Evolutionary conservation across 2,329 filamentous ascomycete species (phyloP).

Genomic region (Penicillium vulpinum): DNA sequence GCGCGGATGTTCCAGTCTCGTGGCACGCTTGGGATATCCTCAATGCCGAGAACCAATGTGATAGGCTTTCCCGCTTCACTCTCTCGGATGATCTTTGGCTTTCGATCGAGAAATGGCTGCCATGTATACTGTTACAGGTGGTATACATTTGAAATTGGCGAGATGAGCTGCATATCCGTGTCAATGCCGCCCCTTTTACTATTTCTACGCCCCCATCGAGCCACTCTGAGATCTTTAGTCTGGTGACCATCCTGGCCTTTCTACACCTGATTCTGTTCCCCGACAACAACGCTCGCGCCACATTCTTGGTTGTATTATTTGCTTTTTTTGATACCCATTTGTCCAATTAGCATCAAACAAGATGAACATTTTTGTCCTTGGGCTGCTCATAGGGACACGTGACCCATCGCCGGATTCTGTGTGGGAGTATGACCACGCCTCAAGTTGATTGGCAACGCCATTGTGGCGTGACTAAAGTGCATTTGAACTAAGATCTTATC

Average conservation of each 20-base stretch:
- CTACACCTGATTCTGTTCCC: not conserved
- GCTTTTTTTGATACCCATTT: slow-evolving; percentile 22
- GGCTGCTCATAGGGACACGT: not conserved
- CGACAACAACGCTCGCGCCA: not conserved
- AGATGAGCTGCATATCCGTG: not conserved
- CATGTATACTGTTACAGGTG: not conserved
- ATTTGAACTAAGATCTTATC: not conserved
- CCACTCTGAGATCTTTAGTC: not conserved
- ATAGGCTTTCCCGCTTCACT: not conserved
- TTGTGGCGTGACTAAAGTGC: slow-evolving; percentile 1
- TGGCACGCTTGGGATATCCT: not conserved
- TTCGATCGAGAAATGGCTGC: not conserved
- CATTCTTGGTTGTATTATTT: slow-evolving; percentile 7
- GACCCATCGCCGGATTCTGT: slow-evolving; percentile 1
- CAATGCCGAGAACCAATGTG: not conserved
- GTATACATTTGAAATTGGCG: not conserved
- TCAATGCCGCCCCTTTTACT: not conserved
- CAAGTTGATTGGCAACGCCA: not conserved
- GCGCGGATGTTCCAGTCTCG: not conserved
- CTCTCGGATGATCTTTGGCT: not conserved
- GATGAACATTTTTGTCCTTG: not conserved
- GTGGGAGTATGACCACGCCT: not conserved
- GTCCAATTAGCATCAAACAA: slow-evolving; percentile 6
- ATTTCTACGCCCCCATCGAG: not conserved
- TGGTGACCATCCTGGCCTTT: not conserved